phyloP scores from a whole-genome alignment of 148 eudicot species.

The Cornus suecica region DNA sequence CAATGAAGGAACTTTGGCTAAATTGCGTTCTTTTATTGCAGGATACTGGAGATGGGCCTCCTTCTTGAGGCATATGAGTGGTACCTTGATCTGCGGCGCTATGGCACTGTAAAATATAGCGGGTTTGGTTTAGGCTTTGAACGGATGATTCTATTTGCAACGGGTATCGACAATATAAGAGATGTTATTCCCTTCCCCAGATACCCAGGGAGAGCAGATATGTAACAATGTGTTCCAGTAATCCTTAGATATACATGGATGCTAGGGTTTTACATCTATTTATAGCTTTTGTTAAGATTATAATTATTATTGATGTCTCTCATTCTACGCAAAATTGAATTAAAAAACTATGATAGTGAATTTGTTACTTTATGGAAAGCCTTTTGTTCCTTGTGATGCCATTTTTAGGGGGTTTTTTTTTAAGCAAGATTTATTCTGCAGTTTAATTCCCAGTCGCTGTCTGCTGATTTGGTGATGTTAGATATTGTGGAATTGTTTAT shows the following conservation, averaged over 20 bases:
- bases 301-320: background rate
- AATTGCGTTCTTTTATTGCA: constrained; percentile 21
- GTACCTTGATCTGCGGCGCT: constrained; percentile 92
- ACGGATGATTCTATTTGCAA: constrained; percentile 93
- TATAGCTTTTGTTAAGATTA: background rate
- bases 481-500: too few relatives aligned
- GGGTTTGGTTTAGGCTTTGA: constrained; percentile 97
- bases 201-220: constrained; percentile 94
- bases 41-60: constrained; percentile 84
- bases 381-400: background rate
- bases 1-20: background rate
- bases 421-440: background rate
- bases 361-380: background rate
- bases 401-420: background rate
- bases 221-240: constrained; percentile 19
- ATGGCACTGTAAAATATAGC: constrained; percentile 81
- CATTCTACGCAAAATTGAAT: background rate
- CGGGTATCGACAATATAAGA: constrained; percentile 94
- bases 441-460: background rate
- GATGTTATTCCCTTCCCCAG: constrained; percentile 99
- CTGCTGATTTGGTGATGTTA: too few relatives aligned
- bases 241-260: background rate
- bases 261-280: background rate
- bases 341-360: background rate
- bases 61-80: constrained; percentile 90